Evolutionary conservation across 202 grass and related monocot genomes (phyloP).

Genomic region (Panicum hallii): DNA sequence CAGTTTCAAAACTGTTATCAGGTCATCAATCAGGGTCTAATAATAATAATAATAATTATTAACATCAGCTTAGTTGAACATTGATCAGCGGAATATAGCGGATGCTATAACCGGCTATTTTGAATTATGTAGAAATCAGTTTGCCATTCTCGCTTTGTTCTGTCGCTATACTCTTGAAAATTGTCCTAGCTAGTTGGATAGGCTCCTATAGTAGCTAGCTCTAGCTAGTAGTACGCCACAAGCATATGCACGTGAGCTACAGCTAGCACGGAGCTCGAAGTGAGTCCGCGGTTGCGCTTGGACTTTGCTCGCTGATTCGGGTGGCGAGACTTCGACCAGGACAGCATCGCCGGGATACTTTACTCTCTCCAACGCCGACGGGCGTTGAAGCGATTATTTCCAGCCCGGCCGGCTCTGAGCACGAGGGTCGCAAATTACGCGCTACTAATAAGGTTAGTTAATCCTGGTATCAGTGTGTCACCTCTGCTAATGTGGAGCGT

Average conservation of each 20-base stretch:
- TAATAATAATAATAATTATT: too few species aligned
- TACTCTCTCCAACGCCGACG: conserved; percentile 10
- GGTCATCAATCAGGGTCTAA: not conserved
- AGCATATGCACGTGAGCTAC: conserved; percentile 5
- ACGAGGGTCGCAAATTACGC: conserved; percentile 43
- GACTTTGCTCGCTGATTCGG: conserved; percentile 23
- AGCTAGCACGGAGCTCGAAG: conserved; percentile 31
- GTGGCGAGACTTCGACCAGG: not conserved
- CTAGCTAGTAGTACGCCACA: not conserved
- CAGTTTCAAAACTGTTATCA: not conserved
- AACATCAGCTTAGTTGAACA: too few species aligned
- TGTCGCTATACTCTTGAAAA: not conserved
- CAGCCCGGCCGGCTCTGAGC: conserved; percentile 17
- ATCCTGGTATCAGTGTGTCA: not conserved
- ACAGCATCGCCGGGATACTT: conserved; percentile 9
- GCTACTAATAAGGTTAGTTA: not conserved
- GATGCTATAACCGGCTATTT: too few species aligned
- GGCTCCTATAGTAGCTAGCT: not conserved
- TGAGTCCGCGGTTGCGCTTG: conserved; percentile 4
- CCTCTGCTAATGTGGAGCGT: not conserved
- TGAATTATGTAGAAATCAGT: not conserved
- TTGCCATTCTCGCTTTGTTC: not conserved
- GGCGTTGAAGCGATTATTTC: conserved; percentile 7
- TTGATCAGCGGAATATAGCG: too few species aligned
- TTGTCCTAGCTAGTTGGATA: too few species aligned